Evolutionary conservation across 2,329 filamentous ascomycete species (phyloP).

Genomic region (Pestalotiopsis sp.): DNA sequence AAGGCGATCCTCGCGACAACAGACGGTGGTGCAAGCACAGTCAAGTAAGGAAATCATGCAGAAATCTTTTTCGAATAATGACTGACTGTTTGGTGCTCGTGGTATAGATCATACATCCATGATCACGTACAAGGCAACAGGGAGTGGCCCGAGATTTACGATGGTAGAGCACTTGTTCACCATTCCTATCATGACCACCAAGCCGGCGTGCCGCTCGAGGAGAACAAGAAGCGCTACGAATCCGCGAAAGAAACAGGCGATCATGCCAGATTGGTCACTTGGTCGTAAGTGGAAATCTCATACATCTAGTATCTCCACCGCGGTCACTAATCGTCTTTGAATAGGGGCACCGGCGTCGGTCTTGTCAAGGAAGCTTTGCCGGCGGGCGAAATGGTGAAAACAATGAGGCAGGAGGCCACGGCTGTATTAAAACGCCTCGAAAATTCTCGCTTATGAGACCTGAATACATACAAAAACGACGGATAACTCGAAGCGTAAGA

Average conservation of each 20-base stretch:
- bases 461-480: not conserved
- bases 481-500: not conserved
- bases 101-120: conserved; percentile 31
- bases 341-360: conserved; percentile 32
- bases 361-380: conserved; percentile 28
- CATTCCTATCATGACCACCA: conserved; percentile 26
- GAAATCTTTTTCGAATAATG: not conserved
- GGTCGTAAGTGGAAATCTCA: conserved; percentile 32
- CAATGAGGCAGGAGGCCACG: conserved; percentile 21
- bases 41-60: conserved; percentile 31
- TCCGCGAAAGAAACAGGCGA: conserved; percentile 5
- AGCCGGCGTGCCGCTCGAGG: conserved; percentile 28
- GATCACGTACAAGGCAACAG: conserved; percentile 32
- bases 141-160: conserved; percentile 32
- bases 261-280: conserved; percentile 30
- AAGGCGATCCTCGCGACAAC: conserved; percentile 33
- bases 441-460: not conserved
- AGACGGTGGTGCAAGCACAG: conserved; percentile 36
- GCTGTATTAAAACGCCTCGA: not conserved
- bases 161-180: conserved; percentile 32
- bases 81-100: not conserved
- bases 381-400: conserved; percentile 30
- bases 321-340: not conserved
- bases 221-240: conserved; percentile 22
- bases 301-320: not conserved